Base-by-base conservation (phyloP, 305 asterid species). In the Rubia tinctorum region DNA sequence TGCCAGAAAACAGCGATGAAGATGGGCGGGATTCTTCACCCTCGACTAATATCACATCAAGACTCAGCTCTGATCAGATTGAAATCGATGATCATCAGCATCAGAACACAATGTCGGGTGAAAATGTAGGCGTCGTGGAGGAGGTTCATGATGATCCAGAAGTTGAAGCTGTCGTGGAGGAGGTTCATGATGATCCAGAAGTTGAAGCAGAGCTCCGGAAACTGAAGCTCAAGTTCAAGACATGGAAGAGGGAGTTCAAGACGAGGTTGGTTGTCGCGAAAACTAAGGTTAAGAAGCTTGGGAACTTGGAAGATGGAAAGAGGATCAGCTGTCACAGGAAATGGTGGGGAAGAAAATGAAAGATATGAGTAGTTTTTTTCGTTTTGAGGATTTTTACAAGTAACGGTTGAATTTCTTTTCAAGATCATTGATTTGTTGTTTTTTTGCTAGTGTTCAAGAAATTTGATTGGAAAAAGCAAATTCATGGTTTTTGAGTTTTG, bases 161-260 rank as follows among this genome's bases (percentile, higher is more conserved):
- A 0, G 85, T 72, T 60, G 72, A 62, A 0, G 86, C 69, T n/a
- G 62, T 66, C 4, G 84, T 39, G 42, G 75, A 68, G 62, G 64
- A 40, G 20, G 43, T 65, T 56, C 73, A 40, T 34, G 30, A 66
- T 69, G 65, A 77, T 64, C 77, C 81, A 60, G 72, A 62, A 0
- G 85, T 72, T 60, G 72, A 62, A 0, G 86, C 69, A 66, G 91
- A 90, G 84, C 84, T 90, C 40, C 79, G 76, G 1, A 85, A 82
- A 25, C 82, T 90, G 80, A 88, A 84, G 80, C 44, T 49, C 11
- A 83, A 78, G 64, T 92, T 88, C 65, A 80, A 81, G 75, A 79
- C 82, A 60, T 92, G 98, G 98, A 88, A 85, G 76, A 81, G 83
- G 43, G 92, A 86, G 11, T 92, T 85, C 85, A 88, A 74, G 58